These are phyloP conservation scores for Mycena polygramma DNA, from an alignment of 768 basidiomycete genomes.

Conservation along the genomic window DNA sequence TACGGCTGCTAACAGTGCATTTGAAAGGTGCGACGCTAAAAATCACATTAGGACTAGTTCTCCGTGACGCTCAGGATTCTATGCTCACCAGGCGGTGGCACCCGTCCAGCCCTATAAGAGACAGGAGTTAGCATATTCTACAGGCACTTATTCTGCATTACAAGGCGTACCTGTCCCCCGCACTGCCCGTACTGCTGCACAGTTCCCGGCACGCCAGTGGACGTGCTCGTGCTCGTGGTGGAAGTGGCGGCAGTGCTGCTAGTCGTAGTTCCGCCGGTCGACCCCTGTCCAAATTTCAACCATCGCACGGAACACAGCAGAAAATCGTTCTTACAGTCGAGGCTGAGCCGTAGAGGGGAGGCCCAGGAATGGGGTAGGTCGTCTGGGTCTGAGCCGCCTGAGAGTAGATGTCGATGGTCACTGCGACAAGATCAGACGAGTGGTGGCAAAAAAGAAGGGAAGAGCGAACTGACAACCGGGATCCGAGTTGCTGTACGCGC, in stretches of 20 bases:
- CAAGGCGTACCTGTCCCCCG: constrained; percentile 38
- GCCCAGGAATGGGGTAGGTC: constrained; percentile 60
- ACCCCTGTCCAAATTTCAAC: background rate
- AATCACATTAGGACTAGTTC: background rate
- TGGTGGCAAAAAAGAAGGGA: no score
- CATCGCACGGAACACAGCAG: constrained; percentile 2
- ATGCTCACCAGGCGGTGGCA: constrained; percentile 52
- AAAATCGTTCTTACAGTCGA: constrained; percentile 32
- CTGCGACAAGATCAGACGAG: constrained; percentile 42
- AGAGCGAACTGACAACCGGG: constrained; percentile 53
- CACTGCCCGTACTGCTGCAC: constrained; percentile 58
- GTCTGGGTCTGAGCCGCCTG: constrained; percentile 53
- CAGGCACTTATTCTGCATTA: background rate
- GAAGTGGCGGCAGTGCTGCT: constrained; percentile 37
- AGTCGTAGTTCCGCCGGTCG: constrained; percentile 27
- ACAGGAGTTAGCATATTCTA: background rate
- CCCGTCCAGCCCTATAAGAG: constrained; percentile 50
- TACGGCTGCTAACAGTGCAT: constrained; percentile 53
- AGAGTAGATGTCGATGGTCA: constrained; percentile 57
- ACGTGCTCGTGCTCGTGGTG: constrained; percentile 14
- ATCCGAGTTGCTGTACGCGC: constrained; percentile 57
- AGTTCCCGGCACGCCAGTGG: constrained; percentile 41
- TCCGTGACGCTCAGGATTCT: background rate
- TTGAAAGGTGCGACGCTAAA: constrained; percentile 52
- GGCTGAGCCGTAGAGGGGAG: constrained; percentile 59